phyloP scores from a whole-genome alignment of 805 yeast genomes.

The Grigorovia humatica region DNA sequence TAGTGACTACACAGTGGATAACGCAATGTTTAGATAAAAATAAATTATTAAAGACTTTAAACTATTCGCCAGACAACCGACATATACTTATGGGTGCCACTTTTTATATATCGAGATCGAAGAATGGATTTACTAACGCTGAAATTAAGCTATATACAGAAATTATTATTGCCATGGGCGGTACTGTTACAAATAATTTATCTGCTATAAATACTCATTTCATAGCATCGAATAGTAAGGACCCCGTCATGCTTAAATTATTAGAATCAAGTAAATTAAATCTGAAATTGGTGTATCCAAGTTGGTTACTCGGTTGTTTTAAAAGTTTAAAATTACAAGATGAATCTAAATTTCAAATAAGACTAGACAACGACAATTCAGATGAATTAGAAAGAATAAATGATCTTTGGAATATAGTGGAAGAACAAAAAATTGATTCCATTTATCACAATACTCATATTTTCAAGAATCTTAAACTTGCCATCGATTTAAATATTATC shows the following conservation, averaged over 20 bases:
- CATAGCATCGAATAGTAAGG: conserved; percentile 38
- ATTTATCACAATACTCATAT: conserved; percentile 13
- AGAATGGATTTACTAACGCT: conserved; percentile 36
- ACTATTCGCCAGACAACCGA: conserved; percentile 61
- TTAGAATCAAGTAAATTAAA: conserved; percentile 22
- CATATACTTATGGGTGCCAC: conserved; percentile 53
- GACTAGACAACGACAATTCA: not conserved
- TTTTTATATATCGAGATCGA: conserved; percentile 33
- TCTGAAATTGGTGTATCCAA: conserved; percentile 56
- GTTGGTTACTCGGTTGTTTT: conserved; percentile 71
- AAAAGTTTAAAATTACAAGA: conserved; percentile 40
- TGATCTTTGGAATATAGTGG: conserved; percentile 7
- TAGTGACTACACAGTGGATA: conserved; percentile 23
- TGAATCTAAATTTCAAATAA: conserved; percentile 44
- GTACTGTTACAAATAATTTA: conserved; percentile 50
- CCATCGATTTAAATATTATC: conserved; percentile 44
- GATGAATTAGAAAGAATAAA: conserved; percentile 6
- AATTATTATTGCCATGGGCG: conserved; percentile 55
- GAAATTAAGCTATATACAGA: conserved; percentile 63
- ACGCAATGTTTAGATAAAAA: conserved; percentile 11
- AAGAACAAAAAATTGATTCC: not conserved
- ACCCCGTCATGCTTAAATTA: conserved; percentile 7
- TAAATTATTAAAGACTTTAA: conserved; percentile 17
- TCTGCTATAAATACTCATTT: conserved; percentile 73
- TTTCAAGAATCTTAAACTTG: conserved; percentile 38